Evolutionary conservation across 2,329 filamentous ascomycete species (phyloP), one percentile per base, ranked within the genome.

Genomic region (Drechslera avenae): DNA sequence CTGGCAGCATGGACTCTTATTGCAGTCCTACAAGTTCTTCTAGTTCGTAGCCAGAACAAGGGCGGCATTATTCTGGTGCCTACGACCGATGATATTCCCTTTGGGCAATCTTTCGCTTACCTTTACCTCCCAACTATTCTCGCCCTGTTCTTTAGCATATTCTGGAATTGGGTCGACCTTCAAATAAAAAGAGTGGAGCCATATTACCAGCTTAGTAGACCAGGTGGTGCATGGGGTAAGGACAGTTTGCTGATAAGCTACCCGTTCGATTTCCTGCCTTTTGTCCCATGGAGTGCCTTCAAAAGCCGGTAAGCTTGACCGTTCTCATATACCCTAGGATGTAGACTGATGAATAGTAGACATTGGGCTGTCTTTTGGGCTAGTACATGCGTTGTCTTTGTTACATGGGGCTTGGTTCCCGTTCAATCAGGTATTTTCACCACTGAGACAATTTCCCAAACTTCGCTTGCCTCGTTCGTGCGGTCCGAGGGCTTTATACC

Each of bases 101-200:
- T 68, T 0, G 73, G 57, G 0, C 76, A 82, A 4, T 46, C 66
- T 0, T 84, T 82, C n/a, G 59, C 79, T 0, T 85, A 83, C 39
- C 56, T 79, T 0, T 68, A 73, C 16, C 52, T 72, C 0, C 83
- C 84, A 0, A 86, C 79, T 0, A 72, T 85, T 0, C 42, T 85
- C 0, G 78, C 83, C 0, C 78, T 86, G 0, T 5, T 81, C 0
- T 86, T 83, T 54, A 81, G 82, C 32, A 73, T 86, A 1, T 37
- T 80, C 0, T 86, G 83, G 83, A 77, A 74, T 2, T 85, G 83
- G 82, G 75, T 86, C 0, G 84, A 87, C 42, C 63, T 86, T 0
- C 82, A 87, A 30, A 71, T 77, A 0, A 84, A 85, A 50, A 60
- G 85, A 0, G 71, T 86, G 36, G 83, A 87, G 28, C 84, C 84